Conservation (phyloP, 345 rosid genomes). For the Pugionium dolabratum region DNA sequence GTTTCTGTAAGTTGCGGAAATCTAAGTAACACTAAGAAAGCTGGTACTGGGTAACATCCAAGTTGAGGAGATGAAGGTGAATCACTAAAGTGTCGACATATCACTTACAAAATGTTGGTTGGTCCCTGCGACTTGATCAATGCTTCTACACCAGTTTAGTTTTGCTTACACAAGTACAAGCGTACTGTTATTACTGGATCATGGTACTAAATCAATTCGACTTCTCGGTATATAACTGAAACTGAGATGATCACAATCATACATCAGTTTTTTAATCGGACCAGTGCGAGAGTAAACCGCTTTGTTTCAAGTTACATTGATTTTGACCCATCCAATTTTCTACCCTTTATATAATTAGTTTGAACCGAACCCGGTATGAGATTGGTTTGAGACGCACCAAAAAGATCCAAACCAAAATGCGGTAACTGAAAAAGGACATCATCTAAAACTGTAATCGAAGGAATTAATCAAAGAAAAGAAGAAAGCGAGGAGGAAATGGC, state of each 20-base stretch:
- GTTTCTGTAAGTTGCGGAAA: too few relatives aligned
- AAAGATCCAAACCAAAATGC: not conserved
- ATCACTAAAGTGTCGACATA: too few relatives aligned
- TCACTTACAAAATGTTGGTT: too few relatives aligned
- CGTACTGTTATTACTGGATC: constrained; percentile 1
- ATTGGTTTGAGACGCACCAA: not conserved
- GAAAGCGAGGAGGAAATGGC: constrained; percentile 41
- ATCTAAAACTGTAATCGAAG: not conserved
- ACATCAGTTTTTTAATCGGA: not conserved
- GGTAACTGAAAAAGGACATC: too few relatives aligned
- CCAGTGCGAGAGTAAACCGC: too few relatives aligned
- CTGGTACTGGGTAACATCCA: too few relatives aligned
- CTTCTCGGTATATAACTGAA: not conserved
- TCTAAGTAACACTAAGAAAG: too few relatives aligned
- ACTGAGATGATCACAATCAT: not conserved
- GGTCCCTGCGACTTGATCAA: too few relatives aligned
- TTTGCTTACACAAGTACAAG: not conserved
- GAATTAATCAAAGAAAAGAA: not conserved
- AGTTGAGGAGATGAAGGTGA: too few relatives aligned
- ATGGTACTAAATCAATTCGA: constrained; percentile 7
- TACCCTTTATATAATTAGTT: too few relatives aligned
- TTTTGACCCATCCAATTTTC: too few relatives aligned
- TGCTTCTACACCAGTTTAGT: too few relatives aligned
- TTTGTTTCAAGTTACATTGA: not conserved
- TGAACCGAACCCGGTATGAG: constrained; percentile 4